Evolutionary conservation across 2,329 filamentous ascomycete species (phyloP), one percentile per base, ranked within the genome.

Genomic region (Alternaria panax): DNA sequence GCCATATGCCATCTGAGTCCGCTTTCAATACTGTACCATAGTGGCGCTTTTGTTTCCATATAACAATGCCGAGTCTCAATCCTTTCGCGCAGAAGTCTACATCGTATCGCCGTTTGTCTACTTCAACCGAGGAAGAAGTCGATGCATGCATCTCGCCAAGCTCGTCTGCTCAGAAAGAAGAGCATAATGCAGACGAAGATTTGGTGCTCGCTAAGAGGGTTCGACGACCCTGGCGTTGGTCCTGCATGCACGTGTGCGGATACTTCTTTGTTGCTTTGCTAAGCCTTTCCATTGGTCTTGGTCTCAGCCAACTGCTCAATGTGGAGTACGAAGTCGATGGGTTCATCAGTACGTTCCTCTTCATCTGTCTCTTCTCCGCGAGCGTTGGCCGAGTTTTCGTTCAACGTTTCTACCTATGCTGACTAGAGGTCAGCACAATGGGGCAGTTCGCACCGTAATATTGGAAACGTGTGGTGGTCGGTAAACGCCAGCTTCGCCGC

Each of bases 401-500:
- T 18, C 14, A 16, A 2, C 7, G 8, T 27, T 14, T 2, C 7
- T 41, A 9, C n/a, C 8, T 5, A 27, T 25, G 24, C 42, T 36
- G 20, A 32, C 45, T 32, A 48, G 20, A n/a, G 18, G n/a, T 3
- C 27, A 63, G 60, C 47, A 14, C 60, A 32, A 6, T 63, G 38
- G 25, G 52, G 36, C 18, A 34, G 43, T 41, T 30, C 56, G 11
- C 24, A 42, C 14, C 60, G 20, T 30, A 58, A 50, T 32, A 43
- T 60, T 27, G 25, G 36, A 14, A 40, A 60, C 25, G 45, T 62
- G 27, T 42, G 51, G 11, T 63, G 53, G 53, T 32, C 42, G 2
- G n/a, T 38, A 7, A 63, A 63, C 25, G 82, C 84, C 42, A 87
- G 80, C 53, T 82, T 88, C 63, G 78, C 78, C 30, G 77, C 78